Evolutionary conservation across 2,329 filamentous ascomycete species (phyloP).

Genomic region (Trichophyton benhamiae): DNA sequence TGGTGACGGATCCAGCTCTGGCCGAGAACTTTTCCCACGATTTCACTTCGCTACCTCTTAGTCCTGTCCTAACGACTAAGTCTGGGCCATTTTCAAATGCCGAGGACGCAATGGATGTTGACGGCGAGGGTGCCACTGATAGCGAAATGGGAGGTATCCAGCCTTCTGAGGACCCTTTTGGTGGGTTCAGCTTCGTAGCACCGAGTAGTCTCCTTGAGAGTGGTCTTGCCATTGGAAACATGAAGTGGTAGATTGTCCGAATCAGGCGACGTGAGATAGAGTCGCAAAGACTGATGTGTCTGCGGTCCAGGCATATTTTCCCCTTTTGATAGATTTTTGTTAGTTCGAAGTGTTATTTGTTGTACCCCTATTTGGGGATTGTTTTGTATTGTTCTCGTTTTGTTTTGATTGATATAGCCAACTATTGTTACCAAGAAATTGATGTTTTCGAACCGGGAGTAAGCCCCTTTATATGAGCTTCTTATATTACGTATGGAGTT

Average conservation of each 20-base stretch:
- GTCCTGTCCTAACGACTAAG: constrained; percentile 48
- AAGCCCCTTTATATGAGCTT: neutral
- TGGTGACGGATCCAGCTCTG: constrained; percentile 89
- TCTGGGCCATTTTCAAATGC: constrained; percentile 20
- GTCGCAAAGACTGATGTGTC: no score
- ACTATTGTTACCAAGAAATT: no score
- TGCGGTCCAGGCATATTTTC: neutral
- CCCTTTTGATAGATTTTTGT: neutral
- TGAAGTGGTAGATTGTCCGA: neutral
- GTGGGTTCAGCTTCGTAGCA: constrained; percentile 39
- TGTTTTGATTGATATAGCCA: neutral
- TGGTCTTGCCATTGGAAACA: constrained; percentile 1
- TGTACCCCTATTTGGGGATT: neutral
- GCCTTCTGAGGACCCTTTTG: constrained; percentile 29
- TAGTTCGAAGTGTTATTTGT: neutral
- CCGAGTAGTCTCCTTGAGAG: constrained; percentile 35
- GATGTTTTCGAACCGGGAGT: neutral
- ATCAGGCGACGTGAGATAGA: neutral
- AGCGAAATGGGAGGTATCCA: constrained; percentile 10
- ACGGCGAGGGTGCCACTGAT: neutral
- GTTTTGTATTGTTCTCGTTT: neutral
- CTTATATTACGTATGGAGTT: neutral
- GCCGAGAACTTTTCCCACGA: constrained; percentile 94
- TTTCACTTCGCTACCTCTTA: constrained; percentile 76
- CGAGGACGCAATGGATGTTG: constrained; percentile 10